phyloP scores from a whole-genome alignment of 2,329 filamentous ascomycete species.

The Aspergillus versicolor region DNA sequence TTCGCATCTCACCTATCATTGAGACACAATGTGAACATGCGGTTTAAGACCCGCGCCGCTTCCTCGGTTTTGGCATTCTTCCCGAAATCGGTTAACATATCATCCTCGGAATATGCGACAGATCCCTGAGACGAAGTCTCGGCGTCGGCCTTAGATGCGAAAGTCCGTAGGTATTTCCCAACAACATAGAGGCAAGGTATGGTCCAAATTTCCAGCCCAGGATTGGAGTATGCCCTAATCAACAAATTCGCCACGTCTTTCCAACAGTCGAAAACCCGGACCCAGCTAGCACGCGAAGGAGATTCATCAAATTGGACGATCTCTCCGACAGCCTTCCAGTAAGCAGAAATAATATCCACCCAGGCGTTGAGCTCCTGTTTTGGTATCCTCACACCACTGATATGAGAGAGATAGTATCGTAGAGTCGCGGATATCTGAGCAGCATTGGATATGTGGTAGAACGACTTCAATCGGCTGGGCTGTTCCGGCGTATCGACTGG shows the following conservation, averaged over 20 bases:
- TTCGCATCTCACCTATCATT: slow-evolving; percentile 70
- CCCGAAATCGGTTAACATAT: slow-evolving; percentile 72
- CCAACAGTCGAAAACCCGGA: slow-evolving; percentile 84
- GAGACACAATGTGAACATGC: slow-evolving; percentile 86
- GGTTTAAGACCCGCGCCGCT: slow-evolving; percentile 84
- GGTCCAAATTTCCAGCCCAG: slow-evolving; percentile 82
- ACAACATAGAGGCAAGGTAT: slow-evolving; percentile 85
- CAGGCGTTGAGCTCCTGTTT: slow-evolving; percentile 74
- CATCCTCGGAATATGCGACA: slow-evolving; percentile 67
- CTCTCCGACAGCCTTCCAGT: slow-evolving; percentile 79
- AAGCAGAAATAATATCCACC: slow-evolving; percentile 78
- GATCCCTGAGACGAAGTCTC: slow-evolving; percentile 55
- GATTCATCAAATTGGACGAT: slow-evolving; percentile 66
- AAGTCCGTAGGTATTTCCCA: slow-evolving; percentile 80
- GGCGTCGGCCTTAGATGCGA: slow-evolving; percentile 87
- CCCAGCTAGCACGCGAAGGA: slow-evolving; percentile 61
- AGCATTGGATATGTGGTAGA: slow-evolving; percentile 70
- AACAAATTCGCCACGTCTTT: slow-evolving; percentile 76
- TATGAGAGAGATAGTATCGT: slow-evolving; percentile 67
- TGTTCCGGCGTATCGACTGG: slow-evolving; percentile 65
- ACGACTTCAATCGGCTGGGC: slow-evolving; percentile 64
- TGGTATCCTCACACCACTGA: slow-evolving; percentile 55
- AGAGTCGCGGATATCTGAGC: slow-evolving; percentile 68
- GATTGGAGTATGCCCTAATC: slow-evolving; percentile 75
- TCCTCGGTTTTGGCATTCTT: slow-evolving; percentile 87